A percentile compares a stretch with the other conserved stretches of the same genome.
phyloP scores from a whole-genome alignment of 257 asterid genomes.

The Cruciata laevipes region DNA sequence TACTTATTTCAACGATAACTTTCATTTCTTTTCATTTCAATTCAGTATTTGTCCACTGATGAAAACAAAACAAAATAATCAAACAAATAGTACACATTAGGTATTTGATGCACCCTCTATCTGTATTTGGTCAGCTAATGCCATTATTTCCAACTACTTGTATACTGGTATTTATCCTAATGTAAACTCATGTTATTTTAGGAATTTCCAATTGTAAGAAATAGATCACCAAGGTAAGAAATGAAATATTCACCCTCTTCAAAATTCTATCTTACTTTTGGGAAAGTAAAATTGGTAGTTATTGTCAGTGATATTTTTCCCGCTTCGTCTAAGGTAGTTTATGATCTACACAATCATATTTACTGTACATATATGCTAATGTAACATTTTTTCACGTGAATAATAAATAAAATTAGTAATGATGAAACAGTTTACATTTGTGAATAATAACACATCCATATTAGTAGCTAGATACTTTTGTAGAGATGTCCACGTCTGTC shows the following conservation, averaged over 20 bases:
- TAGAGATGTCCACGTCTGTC: neutral
- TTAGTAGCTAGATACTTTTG: neutral
- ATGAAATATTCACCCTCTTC: too few species aligned
- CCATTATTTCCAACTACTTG: neutral
- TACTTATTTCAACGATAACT: too few species aligned
- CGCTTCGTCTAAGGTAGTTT: neutral
- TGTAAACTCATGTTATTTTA: too few species aligned
- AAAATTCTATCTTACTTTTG: neutral
- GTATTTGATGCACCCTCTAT: neutral
- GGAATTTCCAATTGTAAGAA: too few species aligned
- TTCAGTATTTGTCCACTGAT: too few species aligned
- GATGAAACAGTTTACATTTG: neutral
- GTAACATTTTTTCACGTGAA: neutral
- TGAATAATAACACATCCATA: neutral
- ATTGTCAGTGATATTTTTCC: too few species aligned
- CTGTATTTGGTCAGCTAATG: neutral
- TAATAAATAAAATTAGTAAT: too few species aligned
- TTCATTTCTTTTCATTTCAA: too few species aligned
- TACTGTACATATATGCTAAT: neutral
- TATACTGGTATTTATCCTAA: too few species aligned
- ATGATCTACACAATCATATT: neutral
- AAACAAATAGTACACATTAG: neutral
- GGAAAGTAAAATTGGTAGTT: too few species aligned
- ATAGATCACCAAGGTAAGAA: too few species aligned
- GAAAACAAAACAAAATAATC: too few species aligned